Conservation (phyloP, 2,329 filamentous ascomycete genomes). For the Botryotinia narcissicola region DNA sequence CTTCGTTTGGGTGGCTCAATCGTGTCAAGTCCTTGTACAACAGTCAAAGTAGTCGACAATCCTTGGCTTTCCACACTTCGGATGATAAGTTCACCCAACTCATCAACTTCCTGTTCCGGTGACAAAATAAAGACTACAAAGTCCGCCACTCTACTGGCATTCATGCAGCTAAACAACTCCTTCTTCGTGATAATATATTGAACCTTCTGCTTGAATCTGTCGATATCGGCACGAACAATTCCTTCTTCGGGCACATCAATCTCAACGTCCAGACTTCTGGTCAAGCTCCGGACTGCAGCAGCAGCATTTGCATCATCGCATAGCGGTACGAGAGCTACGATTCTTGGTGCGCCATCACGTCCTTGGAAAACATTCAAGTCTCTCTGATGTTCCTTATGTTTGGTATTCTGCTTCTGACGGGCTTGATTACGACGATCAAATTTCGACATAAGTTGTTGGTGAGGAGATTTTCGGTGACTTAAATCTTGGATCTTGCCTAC, state of each 20-base stretch:
- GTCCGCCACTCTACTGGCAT: slow-evolving; percentile 85
- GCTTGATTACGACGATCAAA: slow-evolving; percentile 92
- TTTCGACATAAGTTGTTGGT: slow-evolving; percentile 97
- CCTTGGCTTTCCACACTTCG: slow-evolving; percentile 90
- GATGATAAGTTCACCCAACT: slow-evolving; percentile 79
- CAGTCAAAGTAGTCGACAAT: slow-evolving; percentile 85
- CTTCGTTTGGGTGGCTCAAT: slow-evolving; percentile 78
- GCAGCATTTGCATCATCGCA: slow-evolving; percentile 68
- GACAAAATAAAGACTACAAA: slow-evolving; percentile 87
- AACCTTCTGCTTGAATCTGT: slow-evolving; percentile 92
- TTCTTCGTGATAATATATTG: slow-evolving; percentile 76
- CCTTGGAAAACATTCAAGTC: slow-evolving; percentile 82
- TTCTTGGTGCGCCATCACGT: slow-evolving; percentile 78
- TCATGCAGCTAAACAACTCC: slow-evolving; percentile 73
- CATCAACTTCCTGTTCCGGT: slow-evolving; percentile 78
- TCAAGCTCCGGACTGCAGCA: slow-evolving; percentile 67
- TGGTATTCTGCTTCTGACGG: slow-evolving; percentile 81
- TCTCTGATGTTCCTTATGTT: slow-evolving; percentile 78
- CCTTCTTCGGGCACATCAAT: slow-evolving; percentile 58
- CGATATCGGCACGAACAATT: slow-evolving; percentile 65
- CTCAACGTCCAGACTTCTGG: slow-evolving; percentile 76
- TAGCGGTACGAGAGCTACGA: slow-evolving; percentile 84
- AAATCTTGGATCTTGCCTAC: slow-evolving; percentile 77
- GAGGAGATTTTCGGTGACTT: slow-evolving; percentile 76
- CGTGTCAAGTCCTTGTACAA: slow-evolving; percentile 75